Base-by-base conservation (phyloP, 2,329 filamentous ascomycete genomes). In the Hirsutella rhossiliensis region DNA sequence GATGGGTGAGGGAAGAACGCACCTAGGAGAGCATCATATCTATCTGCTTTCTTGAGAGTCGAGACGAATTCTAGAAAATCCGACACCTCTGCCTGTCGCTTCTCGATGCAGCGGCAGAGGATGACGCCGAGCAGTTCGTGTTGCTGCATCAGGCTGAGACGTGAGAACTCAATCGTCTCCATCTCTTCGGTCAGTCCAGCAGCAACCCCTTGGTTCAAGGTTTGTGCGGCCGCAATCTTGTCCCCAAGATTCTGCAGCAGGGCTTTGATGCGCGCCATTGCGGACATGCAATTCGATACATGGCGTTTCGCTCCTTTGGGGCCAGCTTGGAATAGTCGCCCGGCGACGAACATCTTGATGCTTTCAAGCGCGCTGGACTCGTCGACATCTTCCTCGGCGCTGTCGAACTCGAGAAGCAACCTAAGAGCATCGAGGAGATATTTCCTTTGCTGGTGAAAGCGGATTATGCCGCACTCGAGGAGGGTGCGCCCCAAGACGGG, bases 101-200 rank as follows among this genome's bases (percentile, higher is more conserved):
- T 82, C 54, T 89, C 87, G 48, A 95, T 76, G 44, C 92, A 76
- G 48, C 84, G 80, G 48, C 80, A 81, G 42, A 94, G 67, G 43
- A 95, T 84, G n/a, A 87, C 75, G 12, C 83, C 82, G 15, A 99
- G 69, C 15, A 84, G 78, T 59, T 98, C 90, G 58, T 98, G 94
- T 61, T 98, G 90, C 56, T 87, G 82, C 19, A 83, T 78, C 42
- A 98, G 72, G 56, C 87, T 94, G 51, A 78, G 69, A 38, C 83
- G 79, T 54, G 94, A 86, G 55, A 86, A 85, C 53, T 89, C 82
- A 48, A 94, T 75, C 4, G 82, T 83, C 57, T 94, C 86, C 51
- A 82, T 72, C 45, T 82, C 72, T 51, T 89, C 84, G 11, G 73
- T 71, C 38, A 66, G 59, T 43, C 56, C 59, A 37, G 63, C 61